Percentiles rank a stretch among this genome's conserved stretches.
Conservation (phyloP, 768 basidiomycete species). For the Kwoniella botswanensis region DNA sequence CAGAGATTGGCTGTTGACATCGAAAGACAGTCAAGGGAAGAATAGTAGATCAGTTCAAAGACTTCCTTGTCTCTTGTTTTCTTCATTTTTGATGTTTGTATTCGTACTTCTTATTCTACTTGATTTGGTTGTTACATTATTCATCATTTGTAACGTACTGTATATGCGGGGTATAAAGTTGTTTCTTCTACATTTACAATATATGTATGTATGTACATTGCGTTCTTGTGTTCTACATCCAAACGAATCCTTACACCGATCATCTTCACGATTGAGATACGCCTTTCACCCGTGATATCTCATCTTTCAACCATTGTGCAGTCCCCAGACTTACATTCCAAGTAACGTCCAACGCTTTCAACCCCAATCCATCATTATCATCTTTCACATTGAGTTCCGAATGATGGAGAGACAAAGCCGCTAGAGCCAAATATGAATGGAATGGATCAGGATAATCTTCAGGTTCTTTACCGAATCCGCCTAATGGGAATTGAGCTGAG, state of each 20-base stretch:
- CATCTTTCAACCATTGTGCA: conserved; percentile 68
- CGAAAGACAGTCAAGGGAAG: no score
- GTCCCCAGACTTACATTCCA: conserved; percentile 74
- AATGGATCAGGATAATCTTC: conserved; percentile 89
- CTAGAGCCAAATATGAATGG: conserved; percentile 89
- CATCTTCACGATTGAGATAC: not conserved
- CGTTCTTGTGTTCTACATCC: no score
- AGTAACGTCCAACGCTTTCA: conserved; percentile 69
- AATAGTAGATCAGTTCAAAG: not conserved
- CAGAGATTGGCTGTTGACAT: conserved; percentile 21
- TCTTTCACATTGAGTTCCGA: conserved; percentile 32
- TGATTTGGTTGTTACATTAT: not conserved
- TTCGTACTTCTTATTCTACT: no score
- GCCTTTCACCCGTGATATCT: conserved; percentile 62
- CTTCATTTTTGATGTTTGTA: no score
- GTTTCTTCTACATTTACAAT: not conserved
- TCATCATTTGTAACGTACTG: not conserved
- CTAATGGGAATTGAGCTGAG: conserved; percentile 81
- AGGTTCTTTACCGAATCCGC: conserved; percentile 85
- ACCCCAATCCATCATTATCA: conserved; percentile 61
- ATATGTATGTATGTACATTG: conserved; percentile 11
- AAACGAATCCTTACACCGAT: no score
- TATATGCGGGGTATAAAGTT: not conserved
- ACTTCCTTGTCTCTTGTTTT: not conserved
- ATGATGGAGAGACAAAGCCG: conserved; percentile 70